phyloP scores from a whole-genome alignment of 345 rosid genomes.

The Triadica sebifera region DNA sequence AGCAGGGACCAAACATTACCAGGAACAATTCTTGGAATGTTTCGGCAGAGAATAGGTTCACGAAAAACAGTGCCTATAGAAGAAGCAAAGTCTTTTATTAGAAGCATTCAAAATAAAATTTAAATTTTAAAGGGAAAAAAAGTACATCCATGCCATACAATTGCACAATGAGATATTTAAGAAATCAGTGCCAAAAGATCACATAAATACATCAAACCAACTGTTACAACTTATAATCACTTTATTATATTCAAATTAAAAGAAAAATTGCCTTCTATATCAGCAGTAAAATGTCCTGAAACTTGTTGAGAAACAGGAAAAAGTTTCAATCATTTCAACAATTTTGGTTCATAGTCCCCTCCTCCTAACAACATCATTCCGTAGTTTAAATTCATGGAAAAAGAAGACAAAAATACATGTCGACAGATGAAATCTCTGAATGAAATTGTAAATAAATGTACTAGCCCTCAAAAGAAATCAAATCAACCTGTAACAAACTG shows the following conservation, averaged over 20 bases:
- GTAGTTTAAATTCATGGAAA: background rate
- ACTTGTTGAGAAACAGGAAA: background rate
- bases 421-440: background rate
- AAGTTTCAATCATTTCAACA: background rate
- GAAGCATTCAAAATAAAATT: background rate
- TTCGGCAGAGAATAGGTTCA: conserved; percentile 85
- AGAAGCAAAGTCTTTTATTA: conserved; percentile 21
- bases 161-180: background rate
- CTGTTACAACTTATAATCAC: background rate
- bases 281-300: background rate
- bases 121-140: background rate
- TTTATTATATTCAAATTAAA: background rate
- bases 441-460: background rate
- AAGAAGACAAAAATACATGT: background rate
- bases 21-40: conserved; percentile 85
- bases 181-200: background rate
- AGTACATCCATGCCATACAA: background rate
- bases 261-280: background rate
- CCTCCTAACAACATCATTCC: background rate
- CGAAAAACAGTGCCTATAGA: conserved; percentile 88
- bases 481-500: background rate
- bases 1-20: conserved; percentile 44
- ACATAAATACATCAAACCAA: background rate
- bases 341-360: background rate
- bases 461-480: background rate